A percentile compares a stretch with the other conserved stretches of the same genome.
Evolutionary conservation across 345 rosid genomes (phyloP).

Genomic region (Camelina hispida): DNA sequence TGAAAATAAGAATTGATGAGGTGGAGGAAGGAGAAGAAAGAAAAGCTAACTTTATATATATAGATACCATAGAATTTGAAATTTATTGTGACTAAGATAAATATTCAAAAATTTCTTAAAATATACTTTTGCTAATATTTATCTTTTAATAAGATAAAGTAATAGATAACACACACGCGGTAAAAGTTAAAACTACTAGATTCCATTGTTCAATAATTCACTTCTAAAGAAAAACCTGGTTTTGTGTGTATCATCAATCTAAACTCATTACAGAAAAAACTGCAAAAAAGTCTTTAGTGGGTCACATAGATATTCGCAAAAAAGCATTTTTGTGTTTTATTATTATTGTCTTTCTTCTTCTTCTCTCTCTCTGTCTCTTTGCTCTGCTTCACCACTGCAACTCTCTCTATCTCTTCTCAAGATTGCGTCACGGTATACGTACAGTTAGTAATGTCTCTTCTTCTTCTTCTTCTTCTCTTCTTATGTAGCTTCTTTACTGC

Average conservation of each 20-base stretch:
- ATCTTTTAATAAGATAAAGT: too few relatives aligned
- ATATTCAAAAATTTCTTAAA: not conserved
- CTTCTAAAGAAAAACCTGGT: not conserved
- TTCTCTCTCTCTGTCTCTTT: conserved; percentile 11
- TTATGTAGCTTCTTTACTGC: conserved; percentile 36
- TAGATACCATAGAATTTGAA: too few relatives aligned
- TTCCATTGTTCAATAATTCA: conserved; percentile 1
- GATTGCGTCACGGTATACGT: conserved; percentile 33
- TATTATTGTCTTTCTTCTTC: conserved; percentile 1
- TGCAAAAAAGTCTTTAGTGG: conserved; percentile 38
- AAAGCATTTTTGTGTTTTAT: conserved; percentile 23
- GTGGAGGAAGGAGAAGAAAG: too few relatives aligned
- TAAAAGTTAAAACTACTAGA: not conserved
- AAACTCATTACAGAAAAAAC: conserved; percentile 33
- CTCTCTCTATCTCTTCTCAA: conserved; percentile 9
- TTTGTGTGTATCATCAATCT: conserved; percentile 27
- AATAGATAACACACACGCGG: not conserved
- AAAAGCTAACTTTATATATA: too few relatives aligned
- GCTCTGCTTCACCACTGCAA: conserved; percentile 8
- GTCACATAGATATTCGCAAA: conserved; percentile 17
- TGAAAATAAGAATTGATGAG: too few relatives aligned
- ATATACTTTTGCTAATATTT: not conserved
- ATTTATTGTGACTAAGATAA: too few relatives aligned
- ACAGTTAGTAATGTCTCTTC: conserved; percentile 36
- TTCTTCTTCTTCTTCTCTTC: conserved; percentile 49